These are phyloP conservation scores for Triglochin maritima DNA, from an alignment of 106 monocot genomes.

Conservation along the genomic window DNA sequence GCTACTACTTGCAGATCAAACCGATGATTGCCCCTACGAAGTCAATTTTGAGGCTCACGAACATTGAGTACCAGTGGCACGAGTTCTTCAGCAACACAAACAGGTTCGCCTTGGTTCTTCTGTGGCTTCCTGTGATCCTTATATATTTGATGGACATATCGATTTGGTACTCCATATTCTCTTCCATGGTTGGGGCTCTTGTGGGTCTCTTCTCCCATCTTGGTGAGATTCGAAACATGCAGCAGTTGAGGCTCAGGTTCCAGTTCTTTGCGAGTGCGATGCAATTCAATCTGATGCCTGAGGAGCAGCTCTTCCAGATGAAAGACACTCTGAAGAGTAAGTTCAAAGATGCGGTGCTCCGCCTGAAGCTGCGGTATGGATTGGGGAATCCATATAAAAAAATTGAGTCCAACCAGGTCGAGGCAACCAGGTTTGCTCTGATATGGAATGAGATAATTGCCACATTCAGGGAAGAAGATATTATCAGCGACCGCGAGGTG, in stretches of 20 bases:
- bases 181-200: conserved; percentile 17
- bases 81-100: conserved; percentile 18
- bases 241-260: conserved; percentile 26
- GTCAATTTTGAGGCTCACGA: conserved; percentile 6
- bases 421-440: conserved; percentile 17
- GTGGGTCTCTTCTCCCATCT: conserved; percentile 26
- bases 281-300: conserved; percentile 23
- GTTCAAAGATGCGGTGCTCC: conserved; percentile 13
- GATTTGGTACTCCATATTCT: conserved; percentile 28
- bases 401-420: conserved; percentile 22
- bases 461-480: conserved; percentile 20
- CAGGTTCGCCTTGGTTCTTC: conserved; percentile 14
- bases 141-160: conserved; percentile 24
- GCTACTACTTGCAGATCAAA: conserved; percentile 26
- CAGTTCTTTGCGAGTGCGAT: conserved; percentile 27
- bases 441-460: conserved; percentile 26
- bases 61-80: conserved; percentile 12
- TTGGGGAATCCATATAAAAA: conserved; percentile 21
- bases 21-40: conserved; percentile 21
- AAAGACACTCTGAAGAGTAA: conserved; percentile 11
- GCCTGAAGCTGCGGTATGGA: conserved; percentile 23
- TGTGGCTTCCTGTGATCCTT: conserved; percentile 24
- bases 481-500: conserved; percentile 23
- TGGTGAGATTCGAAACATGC: conserved; percentile 22
- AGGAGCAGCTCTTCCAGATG: conserved; percentile 10